Evolutionary conservation across 805 yeast genomes (phyloP), one percentile per base, ranked within the genome.

Genomic region (Zygoascus bituminiphila): DNA sequence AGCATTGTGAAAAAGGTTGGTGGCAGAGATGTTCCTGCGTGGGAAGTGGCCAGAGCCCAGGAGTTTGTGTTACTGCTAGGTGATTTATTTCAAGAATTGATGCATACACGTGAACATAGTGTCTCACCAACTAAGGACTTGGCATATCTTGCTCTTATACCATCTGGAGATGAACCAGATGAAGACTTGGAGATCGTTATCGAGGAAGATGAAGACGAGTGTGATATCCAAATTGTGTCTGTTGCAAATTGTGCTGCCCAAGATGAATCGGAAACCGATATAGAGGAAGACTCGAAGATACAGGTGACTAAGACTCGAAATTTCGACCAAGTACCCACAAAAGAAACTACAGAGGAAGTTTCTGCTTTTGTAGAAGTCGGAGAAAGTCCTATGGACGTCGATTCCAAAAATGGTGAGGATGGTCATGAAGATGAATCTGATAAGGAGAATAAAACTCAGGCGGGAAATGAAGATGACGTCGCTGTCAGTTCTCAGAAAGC

Each of bases 41-140:
- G 75, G 47, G 98, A 93, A 65, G 79, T 86, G 3, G 77, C 77
- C 54, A 73, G 98, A 52, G 84, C 97, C 0, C 79, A 80, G 55
- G 91, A 87, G 58, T 93, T 93, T 57, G 77, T 86, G 43, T 78
- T 77, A 51, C 84, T 84, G 45, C 71, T 93, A 44, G 76, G 84
- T 50, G 78, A 75, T 38, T 68, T 93, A 37, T 93, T 85, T 61
- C 55, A 68, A 26, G 81, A 81, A 46, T 77, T 88, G 82, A 81
- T 86, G 8, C 74, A 75, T 50, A 75, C 88, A 0, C 61, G 70
- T 6, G 63, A 71, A 23, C 70, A 87, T 50, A 81, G 84, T 56
- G 87, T 91, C 2, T 77, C 82, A 3, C 98, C 98, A 0, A 77
- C 78, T 25, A 80, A 79, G 57, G 95, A 88, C 54, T 70, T 93